These are phyloP conservation scores for Canariomyces notabilis DNA, from an alignment of 2,329 filamentous ascomycete species.

Conservation along the genomic window DNA sequence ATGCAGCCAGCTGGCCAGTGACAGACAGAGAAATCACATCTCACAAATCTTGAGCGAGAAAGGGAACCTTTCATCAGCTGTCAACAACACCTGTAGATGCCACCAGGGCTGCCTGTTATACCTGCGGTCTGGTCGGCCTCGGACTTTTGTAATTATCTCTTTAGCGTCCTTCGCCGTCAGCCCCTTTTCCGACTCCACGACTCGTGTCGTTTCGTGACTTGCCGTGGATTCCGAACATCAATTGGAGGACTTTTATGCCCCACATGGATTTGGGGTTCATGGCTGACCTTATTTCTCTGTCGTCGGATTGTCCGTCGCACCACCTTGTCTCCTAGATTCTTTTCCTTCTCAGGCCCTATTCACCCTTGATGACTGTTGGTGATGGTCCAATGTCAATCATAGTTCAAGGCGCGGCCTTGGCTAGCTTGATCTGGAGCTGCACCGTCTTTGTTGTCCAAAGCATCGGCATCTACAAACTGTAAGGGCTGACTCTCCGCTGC, in stretches of 20 bases:
- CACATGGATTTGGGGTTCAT: slow-evolving; percentile 15
- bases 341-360: background rate
- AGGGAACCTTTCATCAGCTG: too few relatives aligned
- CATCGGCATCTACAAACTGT: slow-evolving; percentile 55
- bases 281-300: slow-evolving; percentile 5
- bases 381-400: slow-evolving; percentile 24
- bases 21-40: too few relatives aligned
- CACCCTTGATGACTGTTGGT: slow-evolving; percentile 12
- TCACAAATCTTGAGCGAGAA: too few relatives aligned
- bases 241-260: slow-evolving; percentile 6
- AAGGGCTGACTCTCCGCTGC: slow-evolving; percentile 23
- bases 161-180: background rate
- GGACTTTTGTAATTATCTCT: background rate
- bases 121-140: too few relatives aligned
- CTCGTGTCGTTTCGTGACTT: slow-evolving; percentile 1
- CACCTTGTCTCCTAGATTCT: background rate
- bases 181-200: background rate
- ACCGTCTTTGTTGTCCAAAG: slow-evolving; percentile 49
- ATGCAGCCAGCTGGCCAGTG: too few relatives aligned
- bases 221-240: background rate
- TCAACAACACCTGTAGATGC: too few relatives aligned
- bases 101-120: too few relatives aligned
- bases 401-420: slow-evolving; percentile 39
- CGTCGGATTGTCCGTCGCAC: slow-evolving; percentile 11
- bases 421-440: slow-evolving; percentile 49